Conservation (phyloP, 257 asterid genomes). For the Capsicum chinense region DNA sequence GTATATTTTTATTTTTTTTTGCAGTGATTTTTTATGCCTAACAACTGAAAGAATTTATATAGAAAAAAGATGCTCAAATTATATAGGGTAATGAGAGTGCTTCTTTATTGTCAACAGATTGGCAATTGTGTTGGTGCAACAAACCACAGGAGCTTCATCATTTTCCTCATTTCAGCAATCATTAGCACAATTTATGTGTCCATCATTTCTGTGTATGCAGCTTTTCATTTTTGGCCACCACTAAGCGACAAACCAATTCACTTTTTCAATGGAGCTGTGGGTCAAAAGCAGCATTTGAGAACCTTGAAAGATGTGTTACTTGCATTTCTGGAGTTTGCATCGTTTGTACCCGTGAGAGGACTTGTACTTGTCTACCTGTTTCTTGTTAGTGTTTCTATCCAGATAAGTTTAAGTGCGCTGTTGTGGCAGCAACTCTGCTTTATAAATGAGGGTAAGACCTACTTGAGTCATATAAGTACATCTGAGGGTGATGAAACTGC, state of each 20-base stretch:
- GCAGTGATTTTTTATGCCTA: too few species aligned
- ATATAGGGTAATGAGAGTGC: neutral
- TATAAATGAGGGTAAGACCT: slow-evolving; percentile 80
- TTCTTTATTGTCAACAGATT: slow-evolving; percentile 53
- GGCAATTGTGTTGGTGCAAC: slow-evolving; percentile 92
- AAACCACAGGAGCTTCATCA: slow-evolving; percentile 72
- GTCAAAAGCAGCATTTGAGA: neutral
- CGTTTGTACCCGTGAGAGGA: slow-evolving; percentile 71
- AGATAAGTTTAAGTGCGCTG: slow-evolving; percentile 68
- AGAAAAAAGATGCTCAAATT: too few species aligned
- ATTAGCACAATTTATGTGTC: slow-evolving; percentile 62
- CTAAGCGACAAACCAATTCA: slow-evolving; percentile 28
- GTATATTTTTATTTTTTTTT: too few species aligned
- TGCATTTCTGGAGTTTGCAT: slow-evolving; percentile 60
- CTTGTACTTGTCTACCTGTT: slow-evolving; percentile 73
- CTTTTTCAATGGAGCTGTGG: slow-evolving; percentile 31
- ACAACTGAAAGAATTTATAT: too few species aligned
- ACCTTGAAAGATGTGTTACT: slow-evolving; percentile 50
- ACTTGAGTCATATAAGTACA: slow-evolving; percentile 66
- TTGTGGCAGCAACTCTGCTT: slow-evolving; percentile 89
- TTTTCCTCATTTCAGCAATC: slow-evolving; percentile 77
- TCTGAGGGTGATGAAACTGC: slow-evolving; percentile 50
- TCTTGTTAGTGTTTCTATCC: slow-evolving; percentile 75
- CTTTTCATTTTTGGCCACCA: slow-evolving; percentile 58
- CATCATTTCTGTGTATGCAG: slow-evolving; percentile 59